Conservation (phyloP, 1,139 yeast species). For the Protomyces pachydermus region DNA sequence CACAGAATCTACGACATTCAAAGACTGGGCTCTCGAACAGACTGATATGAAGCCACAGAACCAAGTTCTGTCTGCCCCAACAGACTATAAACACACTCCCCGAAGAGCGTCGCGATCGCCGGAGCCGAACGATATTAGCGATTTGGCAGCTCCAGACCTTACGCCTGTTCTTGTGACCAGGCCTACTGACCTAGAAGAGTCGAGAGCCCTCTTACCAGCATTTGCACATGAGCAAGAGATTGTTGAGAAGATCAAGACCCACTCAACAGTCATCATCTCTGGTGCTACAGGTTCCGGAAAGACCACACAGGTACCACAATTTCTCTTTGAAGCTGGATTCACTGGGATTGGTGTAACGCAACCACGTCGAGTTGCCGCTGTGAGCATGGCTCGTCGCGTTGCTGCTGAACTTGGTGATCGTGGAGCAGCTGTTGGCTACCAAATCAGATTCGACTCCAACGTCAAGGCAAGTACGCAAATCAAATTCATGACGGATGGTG, state of each 20-base stretch:
- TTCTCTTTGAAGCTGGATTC: slow-evolving; percentile 82
- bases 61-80: background rate
- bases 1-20: slow-evolving; percentile 40
- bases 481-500: slow-evolving; percentile 99
- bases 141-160: slow-evolving; percentile 54
- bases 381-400: slow-evolving; percentile 92
- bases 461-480: slow-evolving; percentile 66
- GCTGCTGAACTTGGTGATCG: slow-evolving; percentile 74
- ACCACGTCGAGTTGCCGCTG: slow-evolving; percentile 98
- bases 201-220: slow-evolving; percentile 75
- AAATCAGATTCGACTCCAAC: slow-evolving; percentile 81
- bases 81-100: slow-evolving; percentile 34
- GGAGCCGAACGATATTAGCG: slow-evolving; percentile 57
- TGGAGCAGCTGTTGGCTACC: slow-evolving; percentile 73
- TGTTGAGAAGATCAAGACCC: slow-evolving; percentile 93
- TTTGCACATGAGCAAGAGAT: slow-evolving; percentile 85
- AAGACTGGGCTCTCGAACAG: slow-evolving; percentile 52
- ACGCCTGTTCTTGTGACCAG: slow-evolving; percentile 66
- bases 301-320: slow-evolving; percentile 95
- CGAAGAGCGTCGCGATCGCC: slow-evolving; percentile 52
- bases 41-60: slow-evolving; percentile 8
- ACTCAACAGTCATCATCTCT: slow-evolving; percentile 84
- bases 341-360: slow-evolving; percentile 90
- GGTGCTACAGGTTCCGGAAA: slow-evolving; percentile 99
- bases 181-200: slow-evolving; percentile 57